These are phyloP conservation scores for Tolypocladium paradoxum DNA, from an alignment of 2,329 filamentous ascomycete species.

Conservation along the genomic window DNA sequence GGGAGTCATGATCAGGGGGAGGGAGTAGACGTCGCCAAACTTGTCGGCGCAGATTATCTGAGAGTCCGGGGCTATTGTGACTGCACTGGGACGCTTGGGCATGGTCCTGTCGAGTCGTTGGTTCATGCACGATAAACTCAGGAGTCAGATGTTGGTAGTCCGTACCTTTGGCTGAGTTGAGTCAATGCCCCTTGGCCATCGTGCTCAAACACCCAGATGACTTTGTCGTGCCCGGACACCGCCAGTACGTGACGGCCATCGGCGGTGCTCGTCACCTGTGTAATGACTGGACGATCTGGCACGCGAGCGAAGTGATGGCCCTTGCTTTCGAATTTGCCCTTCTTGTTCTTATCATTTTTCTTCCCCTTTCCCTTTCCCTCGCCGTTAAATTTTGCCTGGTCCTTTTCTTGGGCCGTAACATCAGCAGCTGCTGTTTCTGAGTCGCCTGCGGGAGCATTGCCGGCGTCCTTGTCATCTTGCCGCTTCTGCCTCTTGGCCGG, in stretches of 20 bases:
- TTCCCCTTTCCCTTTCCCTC: conserved; percentile 13
- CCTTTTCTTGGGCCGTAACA: conserved; percentile 3
- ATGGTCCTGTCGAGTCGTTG: conserved; percentile 48
- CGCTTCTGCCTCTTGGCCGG: conserved; percentile 25
- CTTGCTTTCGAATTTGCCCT: conserved; percentile 18
- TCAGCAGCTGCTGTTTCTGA: background rate
- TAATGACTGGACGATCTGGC: conserved; percentile 54
- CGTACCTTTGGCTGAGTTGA: conserved; percentile 62
- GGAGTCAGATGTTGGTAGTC: background rate
- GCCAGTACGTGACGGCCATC: conserved; percentile 61
- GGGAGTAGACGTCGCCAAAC: conserved; percentile 88
- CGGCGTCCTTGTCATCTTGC: conserved; percentile 12
- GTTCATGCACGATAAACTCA: background rate
- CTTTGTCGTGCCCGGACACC: conserved; percentile 86
- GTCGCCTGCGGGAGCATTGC: background rate
- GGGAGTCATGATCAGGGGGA: conserved; percentile 49
- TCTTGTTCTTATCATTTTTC: conserved; percentile 9
- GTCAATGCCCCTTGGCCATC: conserved; percentile 48
- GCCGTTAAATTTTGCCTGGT: conserved; percentile 6
- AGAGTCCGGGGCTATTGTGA: conserved; percentile 58
- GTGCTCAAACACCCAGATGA: conserved; percentile 69
- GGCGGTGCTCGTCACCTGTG: conserved; percentile 52
- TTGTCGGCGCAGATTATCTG: conserved; percentile 84
- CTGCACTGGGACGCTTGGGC: conserved; percentile 78
- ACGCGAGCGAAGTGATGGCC: conserved; percentile 17